Evolutionary conservation across 2,329 filamentous ascomycete species (phyloP).

Genomic region (Pseudogymnoascus sp.): DNA sequence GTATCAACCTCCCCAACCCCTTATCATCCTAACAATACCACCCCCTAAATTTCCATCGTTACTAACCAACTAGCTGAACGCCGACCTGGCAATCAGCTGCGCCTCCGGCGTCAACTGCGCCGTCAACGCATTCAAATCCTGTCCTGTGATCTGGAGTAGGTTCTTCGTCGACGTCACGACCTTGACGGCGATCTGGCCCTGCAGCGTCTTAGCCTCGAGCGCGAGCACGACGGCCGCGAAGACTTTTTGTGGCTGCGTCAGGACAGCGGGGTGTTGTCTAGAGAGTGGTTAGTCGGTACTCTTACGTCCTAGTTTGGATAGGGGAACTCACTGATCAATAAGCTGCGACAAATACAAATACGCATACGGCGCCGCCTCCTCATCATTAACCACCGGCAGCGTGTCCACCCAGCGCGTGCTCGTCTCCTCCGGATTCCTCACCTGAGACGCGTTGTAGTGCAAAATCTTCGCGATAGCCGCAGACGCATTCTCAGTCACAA

Average conservation of each 20-base stretch:
- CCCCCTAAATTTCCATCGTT: background rate
- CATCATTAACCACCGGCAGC: conserved; percentile 85
- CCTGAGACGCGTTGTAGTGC: conserved; percentile 74
- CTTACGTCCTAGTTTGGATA: background rate
- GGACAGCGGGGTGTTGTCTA: conserved; percentile 79
- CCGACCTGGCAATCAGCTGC: conserved; percentile 70
- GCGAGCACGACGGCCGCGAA: conserved; percentile 83
- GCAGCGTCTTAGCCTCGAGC: conserved; percentile 81
- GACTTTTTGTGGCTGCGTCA: conserved; percentile 68
- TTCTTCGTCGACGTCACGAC: conserved; percentile 72
- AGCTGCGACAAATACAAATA: conserved; percentile 87
- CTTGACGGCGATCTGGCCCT: conserved; percentile 70
- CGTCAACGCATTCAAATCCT: conserved; percentile 70
- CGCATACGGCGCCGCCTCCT: conserved; percentile 93
- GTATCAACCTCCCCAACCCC: conserved; percentile 8
- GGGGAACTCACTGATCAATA: conserved; percentile 76
- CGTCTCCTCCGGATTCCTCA: conserved; percentile 68
- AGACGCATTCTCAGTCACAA: conserved; percentile 94
- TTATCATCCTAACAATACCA: background rate
- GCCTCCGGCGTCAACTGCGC: conserved; percentile 70
- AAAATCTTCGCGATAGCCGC: conserved; percentile 95
- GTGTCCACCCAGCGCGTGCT: conserved; percentile 84
- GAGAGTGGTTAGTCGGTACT: conserved; percentile 24
- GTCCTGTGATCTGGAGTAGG: conserved; percentile 63
- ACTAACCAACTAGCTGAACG: conserved; percentile 54